Percentiles rank a stretch among this genome's conserved stretches.
Conservation (phyloP, 1,284 basidiomycete genomes). For the Tylopilus sp. region DNA sequence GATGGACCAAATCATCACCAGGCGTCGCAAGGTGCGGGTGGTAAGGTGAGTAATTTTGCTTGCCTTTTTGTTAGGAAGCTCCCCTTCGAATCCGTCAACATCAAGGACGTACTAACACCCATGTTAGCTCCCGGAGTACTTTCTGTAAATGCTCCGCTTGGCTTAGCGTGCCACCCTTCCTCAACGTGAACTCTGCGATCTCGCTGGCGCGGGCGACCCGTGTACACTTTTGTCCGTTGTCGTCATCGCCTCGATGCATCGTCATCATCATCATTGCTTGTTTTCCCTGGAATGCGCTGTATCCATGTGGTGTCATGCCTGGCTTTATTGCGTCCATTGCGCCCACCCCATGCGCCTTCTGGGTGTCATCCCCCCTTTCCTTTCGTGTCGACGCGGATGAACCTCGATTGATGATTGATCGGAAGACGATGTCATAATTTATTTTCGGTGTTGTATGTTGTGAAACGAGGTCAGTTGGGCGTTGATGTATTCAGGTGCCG, state of each 20-base stretch:
- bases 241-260: conserved; percentile 1
- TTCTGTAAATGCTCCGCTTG: conserved; percentile 40
- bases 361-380: not conserved
- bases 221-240: conserved; percentile 1
- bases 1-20: conserved; percentile 64
- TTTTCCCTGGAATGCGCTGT: conserved; percentile 4
- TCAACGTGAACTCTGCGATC: conserved; percentile 9
- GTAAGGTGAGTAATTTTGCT: conserved; percentile 46
- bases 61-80: not conserved
- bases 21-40: conserved; percentile 59
- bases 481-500: not conserved
- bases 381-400: conserved; percentile 1
- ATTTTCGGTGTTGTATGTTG: conserved; percentile 2
- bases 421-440: conserved; percentile 1
- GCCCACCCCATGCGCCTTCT: not conserved
- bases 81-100: not conserved
- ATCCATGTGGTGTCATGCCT: not conserved
- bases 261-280: conserved; percentile 5
- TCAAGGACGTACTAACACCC: conserved; percentile 10
- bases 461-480: not conserved
- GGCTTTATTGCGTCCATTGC: conserved; percentile 1
- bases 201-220: not conserved
- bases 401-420: conserved; percentile 7
- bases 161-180: not conserved
- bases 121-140: conserved; percentile 63